Evolutionary conservation across 1,284 basidiomycete species (phyloP).

Genomic region (Xanthoconium separans): DNA sequence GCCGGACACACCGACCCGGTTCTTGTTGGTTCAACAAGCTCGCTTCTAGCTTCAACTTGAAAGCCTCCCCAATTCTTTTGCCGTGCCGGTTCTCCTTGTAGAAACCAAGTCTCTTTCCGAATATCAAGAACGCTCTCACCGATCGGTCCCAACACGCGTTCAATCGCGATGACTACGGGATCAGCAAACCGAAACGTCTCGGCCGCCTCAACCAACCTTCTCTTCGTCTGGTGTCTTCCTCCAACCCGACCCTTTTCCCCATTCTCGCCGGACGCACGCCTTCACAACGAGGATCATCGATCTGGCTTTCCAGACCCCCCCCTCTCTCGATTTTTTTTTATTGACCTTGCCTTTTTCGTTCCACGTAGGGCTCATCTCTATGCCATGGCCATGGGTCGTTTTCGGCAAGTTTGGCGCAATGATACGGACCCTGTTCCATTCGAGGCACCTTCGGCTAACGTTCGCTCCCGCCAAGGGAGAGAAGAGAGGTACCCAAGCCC

Average conservation of each 20-base stretch:
- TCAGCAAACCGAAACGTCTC: not conserved
- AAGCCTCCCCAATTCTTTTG: slow-evolving; percentile 3
- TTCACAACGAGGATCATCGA: slow-evolving; percentile 17
- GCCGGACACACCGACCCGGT: too few relatives aligned
- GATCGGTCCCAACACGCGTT: slow-evolving; percentile 3
- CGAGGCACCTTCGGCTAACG: not conserved
- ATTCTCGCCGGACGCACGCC: slow-evolving; percentile 6
- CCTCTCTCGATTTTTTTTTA: not conserved
- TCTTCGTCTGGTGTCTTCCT: too few relatives aligned
- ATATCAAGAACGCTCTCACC: not conserved
- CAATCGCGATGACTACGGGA: slow-evolving; percentile 18
- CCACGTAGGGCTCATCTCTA: slow-evolving; percentile 1
- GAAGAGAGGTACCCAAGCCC: too few relatives aligned
- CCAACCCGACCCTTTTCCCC: not conserved
- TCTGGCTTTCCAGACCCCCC: not conserved
- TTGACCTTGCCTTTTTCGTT: not conserved
- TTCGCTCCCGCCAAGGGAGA: too few relatives aligned
- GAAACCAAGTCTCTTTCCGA: slow-evolving; percentile 13
- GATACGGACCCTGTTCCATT: slow-evolving; percentile 8
- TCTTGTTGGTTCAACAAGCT: not conserved
- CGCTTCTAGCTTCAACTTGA: slow-evolving; percentile 10
- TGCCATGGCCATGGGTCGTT: not conserved
- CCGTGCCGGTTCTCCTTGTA: not conserved
- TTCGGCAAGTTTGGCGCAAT: slow-evolving; percentile 5
- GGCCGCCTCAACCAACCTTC: too few relatives aligned